Percentiles rank a stretch among this genome's conserved stretches.
Conservation (phyloP, 345 rosid genomes). For the Turnera subulata region DNA sequence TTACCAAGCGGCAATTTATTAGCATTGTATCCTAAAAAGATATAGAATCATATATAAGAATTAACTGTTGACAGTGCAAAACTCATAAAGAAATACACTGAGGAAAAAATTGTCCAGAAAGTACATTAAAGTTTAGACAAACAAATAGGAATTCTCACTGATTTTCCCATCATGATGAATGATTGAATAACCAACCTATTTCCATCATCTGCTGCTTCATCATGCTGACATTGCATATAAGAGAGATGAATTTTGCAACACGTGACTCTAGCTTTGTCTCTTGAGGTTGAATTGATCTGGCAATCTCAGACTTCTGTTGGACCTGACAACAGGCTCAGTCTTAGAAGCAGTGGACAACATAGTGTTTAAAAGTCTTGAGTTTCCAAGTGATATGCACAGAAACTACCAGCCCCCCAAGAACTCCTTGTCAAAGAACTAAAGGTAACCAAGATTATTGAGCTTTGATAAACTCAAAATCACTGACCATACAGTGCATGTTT, state of each 20-base stretch:
- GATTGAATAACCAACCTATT: conserved; percentile 51
- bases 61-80: not conserved
- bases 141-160: not conserved
- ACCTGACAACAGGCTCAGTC: conserved; percentile 35
- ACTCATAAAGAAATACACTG: not conserved
- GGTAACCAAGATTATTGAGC: no score
- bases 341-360: conserved; percentile 1
- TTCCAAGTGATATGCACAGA: not conserved
- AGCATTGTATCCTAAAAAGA: conserved; percentile 67
- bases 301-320: conserved; percentile 28
- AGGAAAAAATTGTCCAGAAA: conserved; percentile 1
- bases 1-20: conserved; percentile 91
- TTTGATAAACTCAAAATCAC: no score
- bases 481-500: no score
- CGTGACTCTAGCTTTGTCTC: conserved; percentile 61
- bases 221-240: conserved; percentile 83
- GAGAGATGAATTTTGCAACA: conserved; percentile 75
- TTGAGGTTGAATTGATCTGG: conserved; percentile 45
- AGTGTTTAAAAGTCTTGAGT: not conserved
- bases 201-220: conserved; percentile 95
- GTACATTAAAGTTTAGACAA: conserved; percentile 4
- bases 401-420: not conserved
- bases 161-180: conserved; percentile 12
- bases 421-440: not conserved
- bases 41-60: conserved; percentile 12